Base-by-base conservation (phyloP, 345 rosid genomes). In the Gossypioides kirkii region DNA sequence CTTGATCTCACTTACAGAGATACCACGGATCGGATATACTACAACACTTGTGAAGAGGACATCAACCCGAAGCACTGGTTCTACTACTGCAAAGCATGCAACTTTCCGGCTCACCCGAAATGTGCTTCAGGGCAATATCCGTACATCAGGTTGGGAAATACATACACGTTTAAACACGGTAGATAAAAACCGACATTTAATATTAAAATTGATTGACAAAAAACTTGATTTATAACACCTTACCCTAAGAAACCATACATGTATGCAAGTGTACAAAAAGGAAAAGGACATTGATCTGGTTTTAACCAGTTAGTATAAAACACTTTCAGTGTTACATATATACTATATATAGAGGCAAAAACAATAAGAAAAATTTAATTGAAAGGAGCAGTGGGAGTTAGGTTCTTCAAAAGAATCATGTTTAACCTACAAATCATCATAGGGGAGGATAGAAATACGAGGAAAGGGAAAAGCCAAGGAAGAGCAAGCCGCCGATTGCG, bases 361-460 rank as follows among this genome's bases (percentile, higher is more conserved):
- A 54, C 23, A 28, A 13, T 36, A 38, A 13, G 13, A 26, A 72
- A 26, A 9, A 0, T 59, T 45, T 43, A 42, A 22, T 32, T 32
- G 14, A 28, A 17, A 55, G 43, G 58, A 42, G 54, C 42, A 59
- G 1, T 22, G 5, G 14, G 26, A 23, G 11, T 56, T 14, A 42
- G 36, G 61, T 23, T 22, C 45, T 61, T 67, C 54, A 16, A 72
- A 61, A 43, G 32, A 72, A 72, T 72, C 49, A 72, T 17, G 75
- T 61, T 32, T 72, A 72, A 55, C 56, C 60, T 42, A 60, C 67
- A 59, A 55, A 72, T 72, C 56, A 92, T 7, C 56, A 92, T 7
- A 92, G 88, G 43, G 99, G 99, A 81, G 99, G 99, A 74, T 92
- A 95, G 82, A 92, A 88, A 81, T 92, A 95, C 7, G 99, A 95